These are phyloP conservation scores for Lactifluus piperatus DNA, from an alignment of 768 basidiomycete species.

Conservation along the genomic window DNA sequence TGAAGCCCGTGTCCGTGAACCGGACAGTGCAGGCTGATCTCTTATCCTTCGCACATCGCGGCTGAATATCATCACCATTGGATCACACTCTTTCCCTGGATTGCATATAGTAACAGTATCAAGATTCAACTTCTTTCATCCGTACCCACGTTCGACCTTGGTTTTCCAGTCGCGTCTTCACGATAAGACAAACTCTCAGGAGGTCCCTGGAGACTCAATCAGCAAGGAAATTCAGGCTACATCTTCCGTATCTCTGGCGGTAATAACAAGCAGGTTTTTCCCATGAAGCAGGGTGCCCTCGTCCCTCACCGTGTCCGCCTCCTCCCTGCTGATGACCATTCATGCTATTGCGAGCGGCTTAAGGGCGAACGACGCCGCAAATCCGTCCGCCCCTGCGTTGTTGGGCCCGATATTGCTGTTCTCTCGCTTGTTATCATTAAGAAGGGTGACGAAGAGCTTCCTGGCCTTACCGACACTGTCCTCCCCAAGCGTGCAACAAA, in stretches of 20 bases:
- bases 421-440: slow-evolving; percentile 92
- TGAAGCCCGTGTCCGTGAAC: too few species aligned
- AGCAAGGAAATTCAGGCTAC: slow-evolving; percentile 98
- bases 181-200: slow-evolving; percentile 95
- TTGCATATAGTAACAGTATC: too few species aligned
- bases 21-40: too few species aligned
- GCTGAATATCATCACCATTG: too few species aligned
- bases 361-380: slow-evolving; percentile 96
- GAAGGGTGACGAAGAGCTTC: slow-evolving; percentile 82
- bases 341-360: slow-evolving; percentile 91
- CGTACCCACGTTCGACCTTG: slow-evolving; percentile 3
- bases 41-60: too few species aligned
- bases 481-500: slow-evolving; percentile 95
- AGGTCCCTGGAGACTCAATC: slow-evolving; percentile 83
- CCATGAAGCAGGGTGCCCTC: slow-evolving; percentile 99
- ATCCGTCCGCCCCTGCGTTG: slow-evolving; percentile 96
- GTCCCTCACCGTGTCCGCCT: slow-evolving; percentile 89
- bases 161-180: slow-evolving; percentile 71
- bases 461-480: slow-evolving; percentile 85
- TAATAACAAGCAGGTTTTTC: slow-evolving; percentile 99
- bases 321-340: slow-evolving; percentile 92
- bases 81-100: too few species aligned
- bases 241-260: slow-evolving; percentile 95
- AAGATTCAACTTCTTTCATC: not conserved
- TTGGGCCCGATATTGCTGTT: slow-evolving; percentile 93